These are phyloP conservation scores for Macaranga tanarius DNA, from an alignment of 441 rosid species.

Conservation along the genomic window DNA sequence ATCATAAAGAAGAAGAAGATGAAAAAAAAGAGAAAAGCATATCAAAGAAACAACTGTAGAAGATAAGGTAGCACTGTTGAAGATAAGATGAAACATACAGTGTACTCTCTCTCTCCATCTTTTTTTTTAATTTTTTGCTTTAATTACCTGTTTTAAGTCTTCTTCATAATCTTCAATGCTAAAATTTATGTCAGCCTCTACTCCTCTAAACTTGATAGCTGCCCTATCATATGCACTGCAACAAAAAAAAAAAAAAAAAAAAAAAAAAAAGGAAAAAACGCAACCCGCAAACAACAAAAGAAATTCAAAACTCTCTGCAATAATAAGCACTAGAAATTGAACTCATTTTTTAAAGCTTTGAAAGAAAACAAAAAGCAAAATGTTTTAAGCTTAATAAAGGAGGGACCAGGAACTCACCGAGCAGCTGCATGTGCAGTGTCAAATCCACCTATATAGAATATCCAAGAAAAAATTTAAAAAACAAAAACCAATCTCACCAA, in stretches of 20 bases:
- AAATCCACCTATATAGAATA: conserved; percentile 75
- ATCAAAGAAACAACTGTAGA: conserved; percentile 23
- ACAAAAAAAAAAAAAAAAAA: neutral
- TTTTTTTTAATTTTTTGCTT: neutral
- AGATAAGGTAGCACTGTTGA: conserved; percentile 36
- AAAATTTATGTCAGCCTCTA: conserved; percentile 90
- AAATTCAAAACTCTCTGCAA: neutral
- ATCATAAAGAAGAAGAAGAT: neutral
- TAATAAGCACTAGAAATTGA: neutral
- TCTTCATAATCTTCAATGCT: conserved; percentile 83
- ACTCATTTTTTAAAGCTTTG: neutral
- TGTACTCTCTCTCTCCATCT: neutral
- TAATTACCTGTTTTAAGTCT: conserved; percentile 95
- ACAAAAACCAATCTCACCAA: conserved; percentile 16
- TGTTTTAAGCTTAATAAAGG: neutral
- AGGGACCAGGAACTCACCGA: conserved; percentile 46
- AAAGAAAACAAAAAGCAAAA: neutral
- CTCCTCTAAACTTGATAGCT: conserved; percentile 95
- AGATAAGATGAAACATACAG: conserved; percentile 27
- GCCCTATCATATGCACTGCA: conserved; percentile 97
- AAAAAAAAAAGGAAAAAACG: neutral
- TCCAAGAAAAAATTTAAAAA: neutral
- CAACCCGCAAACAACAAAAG: neutral
- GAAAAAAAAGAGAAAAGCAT: neutral
- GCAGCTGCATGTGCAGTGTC: conserved; percentile 99